Conservation (phyloP, 306 rosid species). For the Begonia masoniana region DNA sequence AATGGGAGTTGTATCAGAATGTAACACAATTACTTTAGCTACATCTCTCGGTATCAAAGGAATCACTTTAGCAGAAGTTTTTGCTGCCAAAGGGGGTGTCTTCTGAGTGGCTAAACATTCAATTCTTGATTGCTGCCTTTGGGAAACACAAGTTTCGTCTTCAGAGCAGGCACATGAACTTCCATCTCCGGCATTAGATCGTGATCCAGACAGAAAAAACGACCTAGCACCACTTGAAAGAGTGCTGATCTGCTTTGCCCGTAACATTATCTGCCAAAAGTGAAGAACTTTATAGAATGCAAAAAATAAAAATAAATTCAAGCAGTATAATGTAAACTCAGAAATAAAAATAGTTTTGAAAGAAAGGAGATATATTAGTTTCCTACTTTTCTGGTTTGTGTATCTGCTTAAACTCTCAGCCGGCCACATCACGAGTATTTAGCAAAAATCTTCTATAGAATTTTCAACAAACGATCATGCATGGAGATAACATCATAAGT, state of each 20-base stretch:
- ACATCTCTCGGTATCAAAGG: constrained; percentile 25
- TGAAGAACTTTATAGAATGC: constrained; percentile 2
- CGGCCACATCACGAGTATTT: not conserved
- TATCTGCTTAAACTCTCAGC: not conserved
- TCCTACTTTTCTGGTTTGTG: not conserved
- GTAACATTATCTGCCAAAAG: constrained; percentile 47
- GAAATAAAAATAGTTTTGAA: not conserved
- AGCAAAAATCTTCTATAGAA: no score
- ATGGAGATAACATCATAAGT: no score
- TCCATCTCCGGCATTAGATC: constrained; percentile 59
- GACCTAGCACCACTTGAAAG: constrained; percentile 79
- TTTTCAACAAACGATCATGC: no score
- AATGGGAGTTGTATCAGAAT: constrained; percentile 20
- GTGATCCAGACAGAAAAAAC: constrained; percentile 51
- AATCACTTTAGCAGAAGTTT: constrained; percentile 32
- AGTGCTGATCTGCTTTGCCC: constrained; percentile 62
- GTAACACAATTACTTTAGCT: constrained; percentile 24
- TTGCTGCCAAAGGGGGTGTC: constrained; percentile 31
- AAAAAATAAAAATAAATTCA: not conserved
- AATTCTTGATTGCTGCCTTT: constrained; percentile 30
- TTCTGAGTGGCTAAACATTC: constrained; percentile 33
- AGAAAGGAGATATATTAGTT: not conserved
- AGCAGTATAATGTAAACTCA: no score
- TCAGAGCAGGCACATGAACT: constrained; percentile 68
- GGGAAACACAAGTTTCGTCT: constrained; percentile 65